Percentiles rank a stretch among this genome's conserved stretches.
These are phyloP conservation scores for Rostrohypoxylon terebratum DNA, from an alignment of 495 filamentous ascomycete species.

Conservation along the genomic window DNA sequence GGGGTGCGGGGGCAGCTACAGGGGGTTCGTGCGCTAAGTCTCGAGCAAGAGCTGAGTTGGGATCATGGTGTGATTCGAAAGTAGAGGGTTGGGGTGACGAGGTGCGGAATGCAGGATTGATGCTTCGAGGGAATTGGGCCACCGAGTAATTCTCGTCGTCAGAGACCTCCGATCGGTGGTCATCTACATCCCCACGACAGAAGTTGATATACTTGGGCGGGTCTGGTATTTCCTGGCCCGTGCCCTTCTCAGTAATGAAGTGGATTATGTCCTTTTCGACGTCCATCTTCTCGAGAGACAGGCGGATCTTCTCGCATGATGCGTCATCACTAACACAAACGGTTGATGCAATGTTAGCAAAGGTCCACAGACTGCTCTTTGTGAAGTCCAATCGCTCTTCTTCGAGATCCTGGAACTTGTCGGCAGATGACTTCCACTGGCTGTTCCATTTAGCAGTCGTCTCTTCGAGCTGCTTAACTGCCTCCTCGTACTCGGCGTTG, in stretches of 20 bases:
- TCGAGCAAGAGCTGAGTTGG: conserved; percentile 73
- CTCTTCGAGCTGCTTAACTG: conserved; percentile 92
- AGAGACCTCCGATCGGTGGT: conserved; percentile 81
- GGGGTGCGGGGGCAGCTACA: conserved; percentile 59
- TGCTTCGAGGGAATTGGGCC: conserved; percentile 92
- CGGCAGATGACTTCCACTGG: conserved; percentile 97
- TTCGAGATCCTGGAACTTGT: conserved; percentile 99
- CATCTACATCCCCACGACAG: conserved; percentile 87
- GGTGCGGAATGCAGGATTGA: conserved; percentile 93
- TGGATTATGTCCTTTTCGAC: conserved; percentile 92
- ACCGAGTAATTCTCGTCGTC: conserved; percentile 90
- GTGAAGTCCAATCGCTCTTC: conserved; percentile 97
- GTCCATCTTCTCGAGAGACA: conserved; percentile 94
- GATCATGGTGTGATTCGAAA: conserved; percentile 90
- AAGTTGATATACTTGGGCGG: conserved; percentile 99
- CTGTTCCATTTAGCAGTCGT: conserved; percentile 96
- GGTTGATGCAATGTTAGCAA: conserved; percentile 96
- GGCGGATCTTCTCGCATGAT: conserved; percentile 95
- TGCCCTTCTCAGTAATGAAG: conserved; percentile 92
- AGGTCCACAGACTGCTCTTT: conserved; percentile 97
- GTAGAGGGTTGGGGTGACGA: conserved; percentile 85
- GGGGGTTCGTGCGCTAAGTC: conserved; percentile 69
- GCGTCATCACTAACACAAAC: conserved; percentile 99
- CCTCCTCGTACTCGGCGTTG: conserved; percentile 92
- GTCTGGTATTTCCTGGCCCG: conserved; percentile 97